phyloP scores from a whole-genome alignment of 805 yeast genomes.

The Debaryomyces tyrocola region DNA sequence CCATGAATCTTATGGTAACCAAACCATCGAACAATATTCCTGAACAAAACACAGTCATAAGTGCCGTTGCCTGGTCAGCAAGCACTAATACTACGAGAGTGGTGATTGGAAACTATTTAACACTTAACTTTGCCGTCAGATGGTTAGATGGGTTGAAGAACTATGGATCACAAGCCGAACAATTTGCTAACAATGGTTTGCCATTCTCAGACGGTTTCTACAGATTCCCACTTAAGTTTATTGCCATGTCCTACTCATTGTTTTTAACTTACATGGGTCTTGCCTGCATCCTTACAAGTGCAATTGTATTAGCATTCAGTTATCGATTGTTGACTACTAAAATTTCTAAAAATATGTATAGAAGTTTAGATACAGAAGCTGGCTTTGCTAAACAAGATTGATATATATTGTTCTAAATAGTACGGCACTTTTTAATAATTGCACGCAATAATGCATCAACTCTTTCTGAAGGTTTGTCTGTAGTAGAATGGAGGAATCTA shows the following conservation, averaged over 20 bases:
- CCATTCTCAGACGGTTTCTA: slow-evolving; percentile 44
- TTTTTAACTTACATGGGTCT: slow-evolving; percentile 19
- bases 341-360: slow-evolving; percentile 16
- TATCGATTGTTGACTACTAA: slow-evolving; percentile 21
- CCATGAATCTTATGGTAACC: slow-evolving; percentile 52
- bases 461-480: slow-evolving; percentile 21
- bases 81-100: slow-evolving; percentile 61
- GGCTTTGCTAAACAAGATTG: background rate
- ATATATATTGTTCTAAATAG: slow-evolving; percentile 5
- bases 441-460: slow-evolving; percentile 36
- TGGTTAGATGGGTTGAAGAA: slow-evolving; percentile 47
- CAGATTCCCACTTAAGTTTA: slow-evolving; percentile 30
- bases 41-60: slow-evolving; percentile 44
- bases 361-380: slow-evolving; percentile 5
- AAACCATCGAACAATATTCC: slow-evolving; percentile 30
- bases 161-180: slow-evolving; percentile 13
- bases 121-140: slow-evolving; percentile 55
- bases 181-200: slow-evolving; percentile 16
- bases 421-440: slow-evolving; percentile 38
- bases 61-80: slow-evolving; percentile 59
- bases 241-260: slow-evolving; percentile 25
- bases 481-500: slow-evolving; percentile 21
- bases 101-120: slow-evolving; percentile 64
- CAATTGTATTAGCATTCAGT: slow-evolving; percentile 21
- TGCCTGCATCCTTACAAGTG: slow-evolving; percentile 22